phyloP scores from a whole-genome alignment of 108 stramenopile genomes.

The Fragilariopsis cylindrus region DNA sequence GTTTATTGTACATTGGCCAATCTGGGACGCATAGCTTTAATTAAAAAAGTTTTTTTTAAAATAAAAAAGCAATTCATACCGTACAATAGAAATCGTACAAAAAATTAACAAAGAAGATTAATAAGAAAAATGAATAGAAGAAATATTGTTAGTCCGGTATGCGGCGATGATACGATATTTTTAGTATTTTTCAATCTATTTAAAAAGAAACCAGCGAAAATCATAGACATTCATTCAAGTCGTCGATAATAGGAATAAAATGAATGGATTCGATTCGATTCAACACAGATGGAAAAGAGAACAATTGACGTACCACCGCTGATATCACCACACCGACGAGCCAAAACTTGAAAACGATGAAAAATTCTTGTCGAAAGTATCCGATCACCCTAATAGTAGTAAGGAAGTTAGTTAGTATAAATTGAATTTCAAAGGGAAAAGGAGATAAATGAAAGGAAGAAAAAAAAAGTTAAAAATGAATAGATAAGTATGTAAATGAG shows the following conservation, averaged over 20 bases:
- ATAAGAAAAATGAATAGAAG: no score
- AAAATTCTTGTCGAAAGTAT: conserved; percentile 84
- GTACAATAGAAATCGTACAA: neutral
- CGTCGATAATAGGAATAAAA: neutral
- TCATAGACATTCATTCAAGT: neutral
- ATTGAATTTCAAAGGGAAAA: conserved; percentile 4
- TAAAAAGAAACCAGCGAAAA: neutral
- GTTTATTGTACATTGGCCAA: conserved; percentile 88
- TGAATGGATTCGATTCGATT: neutral
- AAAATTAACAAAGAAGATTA: no score
- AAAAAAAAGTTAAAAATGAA: neutral
- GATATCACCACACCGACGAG: conserved; percentile 75
- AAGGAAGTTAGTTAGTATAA: neutral
- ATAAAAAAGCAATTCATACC: neutral
- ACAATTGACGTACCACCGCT: conserved; percentile 49
- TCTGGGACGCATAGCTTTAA: conserved; percentile 84
- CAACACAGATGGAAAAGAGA: no score
- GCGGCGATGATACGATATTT: neutral
- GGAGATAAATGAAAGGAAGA: neutral
- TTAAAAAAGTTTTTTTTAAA: conserved; percentile 3
- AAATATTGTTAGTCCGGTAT: neutral
- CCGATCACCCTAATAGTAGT: conserved; percentile 52
- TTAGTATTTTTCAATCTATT: neutral
- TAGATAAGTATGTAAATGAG: neutral
- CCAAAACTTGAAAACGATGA: conserved; percentile 84